Base-by-base conservation (phyloP, 2,329 filamentous ascomycete genomes). In the Chrysoporthe puriensis region DNA sequence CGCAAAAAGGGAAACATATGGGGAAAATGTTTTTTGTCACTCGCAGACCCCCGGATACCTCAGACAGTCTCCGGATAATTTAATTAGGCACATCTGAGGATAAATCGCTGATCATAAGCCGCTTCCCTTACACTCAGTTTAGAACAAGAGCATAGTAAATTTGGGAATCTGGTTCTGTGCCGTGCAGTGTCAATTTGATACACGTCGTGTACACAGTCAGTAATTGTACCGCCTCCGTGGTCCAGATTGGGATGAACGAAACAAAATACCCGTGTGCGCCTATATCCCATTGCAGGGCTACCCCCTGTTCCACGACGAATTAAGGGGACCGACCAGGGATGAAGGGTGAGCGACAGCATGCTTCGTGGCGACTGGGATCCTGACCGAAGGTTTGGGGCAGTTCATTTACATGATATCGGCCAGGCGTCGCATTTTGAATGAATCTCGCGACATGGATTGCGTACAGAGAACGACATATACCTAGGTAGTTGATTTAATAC, bases 401-500 rank as follows among this genome's bases (percentile, higher is more conserved):
- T 42, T 58, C 56, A 34, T 58, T 13, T 58, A 58, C 18, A 58
- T 34, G 56, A 58, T 18, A 36, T 58, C 52, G 34, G 36, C 9
- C 36, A 40, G 36, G 36, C 36, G 36, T 40, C 36, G 36, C 36
- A 40, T 40, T 40, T 40, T 40, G 36, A 40, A 40, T 6, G 36
- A 40, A 40, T 5, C 36, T 40, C 9, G 6, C 36, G 9, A 14
- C 36, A 34, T 34, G 8, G 11, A 58, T 14, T 4, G 8, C 14
- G 34, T 57, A 57, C 54, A 26, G 26, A 26, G 26, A 26, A 26
- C 26, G 2, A 2, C 26, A 26, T 2, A 26, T 26, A 26, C 26
- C 2, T 26, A 26, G 26, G 26, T 26, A 2, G 26, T 26, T 26
- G 26, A 26, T 26, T 26, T 26, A 26, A 26, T 26, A 26, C 26